Evolutionary conservation across 78 protist species (phyloP), one percentile per base, ranked within the genome.

Genomic region (Chrysochromulina parva): DNA sequence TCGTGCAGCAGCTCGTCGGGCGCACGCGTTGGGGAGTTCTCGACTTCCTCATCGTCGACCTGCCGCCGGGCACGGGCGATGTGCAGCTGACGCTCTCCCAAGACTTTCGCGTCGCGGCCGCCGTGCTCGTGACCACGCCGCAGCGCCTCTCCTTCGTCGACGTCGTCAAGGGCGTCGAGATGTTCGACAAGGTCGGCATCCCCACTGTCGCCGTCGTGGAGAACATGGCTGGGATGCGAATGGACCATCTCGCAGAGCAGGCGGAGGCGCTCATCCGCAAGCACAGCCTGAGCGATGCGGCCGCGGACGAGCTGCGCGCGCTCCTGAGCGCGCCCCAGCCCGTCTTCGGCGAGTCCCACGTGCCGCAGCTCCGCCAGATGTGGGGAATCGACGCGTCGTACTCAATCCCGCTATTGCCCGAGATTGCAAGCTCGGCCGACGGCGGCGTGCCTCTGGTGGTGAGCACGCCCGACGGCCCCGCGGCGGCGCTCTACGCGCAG

Each of bases 11-110:
- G 87, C 65, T 90, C 11, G 52, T 90, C 65, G 76, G 86, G 1
- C 86, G 59, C 57, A 78, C 86, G 26, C 47, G 47, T 1, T 98
- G 99, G 99, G 97, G 96, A 0, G 96, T 90, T 16, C 92, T 98
- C 9, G 99, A 98, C 92, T 62, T 69, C 9, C 91, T 98, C 19
- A 96, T 97, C 58, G 66, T 98, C 57, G 99, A 98, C 96, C 85
- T 97, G 94, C 99, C 99, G 38, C 99, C 99, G 0, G 99, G 99
- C 76, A 98, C 99, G 9, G 98, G 99, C 80, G 99, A 98, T 90
- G 96, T 96, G 19, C 98, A 96, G 76, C 95, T 97, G 38, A 94
- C 99, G 22, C 92, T 98, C 90, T 47, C 95, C n/a, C 99, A 98
- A 93, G 53, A 90, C 47, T 93, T 97, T 47, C 91, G 14, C 38